phyloP scores from a whole-genome alignment of 176 grass and related monocot species.

The sorghum (Sorghum bicolor) region DNA sequence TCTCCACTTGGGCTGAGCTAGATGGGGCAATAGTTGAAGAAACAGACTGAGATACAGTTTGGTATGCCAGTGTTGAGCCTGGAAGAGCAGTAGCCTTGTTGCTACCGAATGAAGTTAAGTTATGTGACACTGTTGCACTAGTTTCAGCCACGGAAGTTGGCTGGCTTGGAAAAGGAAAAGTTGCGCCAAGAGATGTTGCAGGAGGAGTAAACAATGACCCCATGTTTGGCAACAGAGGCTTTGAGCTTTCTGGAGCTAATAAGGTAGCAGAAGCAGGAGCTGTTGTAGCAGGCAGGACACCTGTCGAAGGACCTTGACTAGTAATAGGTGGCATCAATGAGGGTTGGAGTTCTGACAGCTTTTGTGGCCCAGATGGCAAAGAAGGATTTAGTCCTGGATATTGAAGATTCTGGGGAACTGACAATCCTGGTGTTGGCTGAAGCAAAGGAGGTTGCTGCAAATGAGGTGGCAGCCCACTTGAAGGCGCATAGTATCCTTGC shows the following conservation, averaged over 20 bases:
- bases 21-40: constrained; percentile 35
- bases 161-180: constrained; percentile 45
- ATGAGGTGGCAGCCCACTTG: constrained; percentile 65
- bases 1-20: constrained; percentile 45
- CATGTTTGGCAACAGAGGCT: constrained; percentile 39
- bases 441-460: constrained; percentile 61
- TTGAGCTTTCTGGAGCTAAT: constrained; percentile 54
- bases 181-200: constrained; percentile 34
- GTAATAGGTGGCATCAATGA: constrained; percentile 42
- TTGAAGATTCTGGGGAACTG: constrained; percentile 58
- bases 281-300: constrained; percentile 35
- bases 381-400: constrained; percentile 53
- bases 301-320: constrained; percentile 35
- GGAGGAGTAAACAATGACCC: constrained; percentile 38
- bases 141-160: constrained; percentile 50
- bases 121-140: constrained; percentile 23
- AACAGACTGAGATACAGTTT: constrained; percentile 46
- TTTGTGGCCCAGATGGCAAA: constrained; percentile 55
- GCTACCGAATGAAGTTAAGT: constrained; percentile 36
- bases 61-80: constrained; percentile 45
- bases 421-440: constrained; percentile 54
- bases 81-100: constrained; percentile 33
- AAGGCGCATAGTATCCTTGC: constrained; percentile 66
- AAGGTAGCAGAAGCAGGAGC: constrained; percentile 40
- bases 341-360: constrained; percentile 50